Base-by-base conservation (phyloP, 805 yeast species). In the Saccharomycopsis sp. region DNA sequence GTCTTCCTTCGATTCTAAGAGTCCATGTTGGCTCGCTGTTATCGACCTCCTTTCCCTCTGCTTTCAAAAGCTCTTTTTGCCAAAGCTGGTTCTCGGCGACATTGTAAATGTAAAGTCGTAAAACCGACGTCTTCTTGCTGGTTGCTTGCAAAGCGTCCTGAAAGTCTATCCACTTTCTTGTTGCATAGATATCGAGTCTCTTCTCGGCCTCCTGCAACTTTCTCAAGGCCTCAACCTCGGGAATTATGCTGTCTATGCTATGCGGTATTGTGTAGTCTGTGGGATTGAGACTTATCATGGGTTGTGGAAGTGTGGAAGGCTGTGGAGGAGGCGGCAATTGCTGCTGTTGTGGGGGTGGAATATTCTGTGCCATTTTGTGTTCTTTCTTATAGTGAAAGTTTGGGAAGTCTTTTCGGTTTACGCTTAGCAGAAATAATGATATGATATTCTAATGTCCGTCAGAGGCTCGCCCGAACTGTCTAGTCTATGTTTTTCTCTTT, bases 11-110 rank as follows among this genome's bases (percentile, higher is more conserved):
- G 24, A 94, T 80, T 58, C 95, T 78, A 63, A 92, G 77, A 1
- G 94, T 87, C 97, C 97, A 92, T 1, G 81, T 69, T 2, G 89
- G 79, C 50, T 77, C 81, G 2, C 64, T 67, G 41, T 61, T 61
- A 51, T 58, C 66, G 51, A 58, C 68, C 54, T 57, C 63, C 52
- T 64, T 57, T 8, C 64, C 69, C 54, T 61, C 53, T 23, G 41
- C 16, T 21, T 52, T 57, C 53, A 29, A 7, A 56, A 57, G 62
- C 16, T 65, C 62, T 24, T 67, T 61, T 68, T 87, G 92, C 98
- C 98, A 94, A 50, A 92, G 89, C 72, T 92, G 98, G 68, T 89
- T 88, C 61, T 85, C 88, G 34, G 87, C 75, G 2, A 89, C 85
- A 68, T 89, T 90, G 66, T 91, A 90, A 18, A 94, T 76, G 67